Conservation (phyloP, 2,329 filamentous ascomycete species). For the Pseudogymnoascus destructans region DNA sequence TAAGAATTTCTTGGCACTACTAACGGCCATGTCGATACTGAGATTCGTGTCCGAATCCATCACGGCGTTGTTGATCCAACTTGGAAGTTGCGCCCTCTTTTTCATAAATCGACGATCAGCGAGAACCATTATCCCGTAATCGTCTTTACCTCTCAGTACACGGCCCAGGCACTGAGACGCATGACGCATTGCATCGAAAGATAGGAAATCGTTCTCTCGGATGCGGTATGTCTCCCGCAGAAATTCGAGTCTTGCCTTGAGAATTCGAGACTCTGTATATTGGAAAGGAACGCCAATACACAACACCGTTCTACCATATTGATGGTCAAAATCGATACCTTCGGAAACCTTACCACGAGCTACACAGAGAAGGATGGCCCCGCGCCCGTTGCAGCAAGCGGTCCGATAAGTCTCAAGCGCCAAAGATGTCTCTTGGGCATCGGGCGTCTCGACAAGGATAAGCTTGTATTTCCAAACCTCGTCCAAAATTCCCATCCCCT, state of each 20-base stretch:
- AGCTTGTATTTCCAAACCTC: conserved; percentile 99
- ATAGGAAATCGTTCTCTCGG: conserved; percentile 91
- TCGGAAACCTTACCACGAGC: conserved; percentile 95
- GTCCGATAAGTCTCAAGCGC: conserved; percentile 94
- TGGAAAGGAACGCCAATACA: conserved; percentile 97
- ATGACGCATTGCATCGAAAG: conserved; percentile 99
- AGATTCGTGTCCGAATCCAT: conserved; percentile 77
- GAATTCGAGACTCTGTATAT: conserved; percentile 92
- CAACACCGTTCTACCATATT: conserved; percentile 89
- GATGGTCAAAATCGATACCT: conserved; percentile 98
- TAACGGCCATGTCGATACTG: conserved; percentile 90
- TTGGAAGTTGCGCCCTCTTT: conserved; percentile 79
- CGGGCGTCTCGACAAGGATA: conserved; percentile 92
- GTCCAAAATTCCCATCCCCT: conserved; percentile 94
- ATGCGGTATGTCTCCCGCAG: conserved; percentile 95
- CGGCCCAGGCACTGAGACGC: conserved; percentile 92
- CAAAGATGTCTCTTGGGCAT: conserved; percentile 91
- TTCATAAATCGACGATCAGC: conserved; percentile 89
- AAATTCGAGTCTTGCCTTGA: conserved; percentile 92
- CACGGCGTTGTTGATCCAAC: conserved; percentile 89
- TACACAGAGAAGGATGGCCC: conserved; percentile 85
- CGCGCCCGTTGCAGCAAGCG: conserved; percentile 91
- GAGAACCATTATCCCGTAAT: conserved; percentile 99
- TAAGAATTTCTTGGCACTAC: conserved; percentile 77
- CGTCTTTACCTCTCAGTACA: conserved; percentile 89